A percentile compares a stretch with the other conserved stretches of the same genome.
phyloP scores from a whole-genome alignment of 495 filamentous ascomycete genomes.

The Entonaema liquescens region DNA sequence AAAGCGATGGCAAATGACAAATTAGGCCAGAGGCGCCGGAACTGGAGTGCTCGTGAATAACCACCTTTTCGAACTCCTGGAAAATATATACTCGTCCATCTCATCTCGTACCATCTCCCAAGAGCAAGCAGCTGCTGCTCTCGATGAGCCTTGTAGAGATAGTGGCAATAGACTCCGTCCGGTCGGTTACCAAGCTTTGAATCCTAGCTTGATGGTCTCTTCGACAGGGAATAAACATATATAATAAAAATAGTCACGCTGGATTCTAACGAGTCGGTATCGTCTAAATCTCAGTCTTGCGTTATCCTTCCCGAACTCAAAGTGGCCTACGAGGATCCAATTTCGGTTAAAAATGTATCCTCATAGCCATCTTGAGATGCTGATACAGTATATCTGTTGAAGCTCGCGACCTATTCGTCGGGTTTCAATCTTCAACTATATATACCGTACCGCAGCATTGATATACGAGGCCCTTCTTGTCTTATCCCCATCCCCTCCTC shows the following conservation, averaged over 20 bases:
- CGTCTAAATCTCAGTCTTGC: not conserved
- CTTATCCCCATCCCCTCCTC: not conserved
- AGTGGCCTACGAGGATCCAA: not conserved
- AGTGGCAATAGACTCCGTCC: not conserved
- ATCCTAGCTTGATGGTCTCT: not conserved
- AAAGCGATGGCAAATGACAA: slow-evolving; percentile 16
- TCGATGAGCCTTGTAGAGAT: not conserved
- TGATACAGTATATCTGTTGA: not conserved
- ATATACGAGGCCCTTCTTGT: not conserved
- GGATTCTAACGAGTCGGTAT: not conserved
- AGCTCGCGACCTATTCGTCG: slow-evolving; percentile 1
- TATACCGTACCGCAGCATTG: not conserved
- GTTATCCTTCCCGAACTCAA: not conserved
- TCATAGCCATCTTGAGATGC: not conserved
- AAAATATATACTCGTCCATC: slow-evolving; percentile 9
- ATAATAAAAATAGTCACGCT: not conserved
- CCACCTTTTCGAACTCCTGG: not conserved
- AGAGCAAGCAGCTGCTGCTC: not conserved
- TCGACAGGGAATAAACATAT: not conserved
- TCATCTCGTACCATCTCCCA: not conserved
- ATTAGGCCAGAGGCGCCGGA: not conserved
- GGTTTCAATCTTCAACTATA: slow-evolving; percentile 4
- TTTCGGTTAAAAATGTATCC: not conserved
- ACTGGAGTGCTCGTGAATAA: slow-evolving; percentile 2
- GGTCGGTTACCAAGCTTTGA: not conserved